Base-by-base conservation (phyloP, 2,329 filamentous ascomycete species). In the Sporothrix brunneoviolacea region DNA sequence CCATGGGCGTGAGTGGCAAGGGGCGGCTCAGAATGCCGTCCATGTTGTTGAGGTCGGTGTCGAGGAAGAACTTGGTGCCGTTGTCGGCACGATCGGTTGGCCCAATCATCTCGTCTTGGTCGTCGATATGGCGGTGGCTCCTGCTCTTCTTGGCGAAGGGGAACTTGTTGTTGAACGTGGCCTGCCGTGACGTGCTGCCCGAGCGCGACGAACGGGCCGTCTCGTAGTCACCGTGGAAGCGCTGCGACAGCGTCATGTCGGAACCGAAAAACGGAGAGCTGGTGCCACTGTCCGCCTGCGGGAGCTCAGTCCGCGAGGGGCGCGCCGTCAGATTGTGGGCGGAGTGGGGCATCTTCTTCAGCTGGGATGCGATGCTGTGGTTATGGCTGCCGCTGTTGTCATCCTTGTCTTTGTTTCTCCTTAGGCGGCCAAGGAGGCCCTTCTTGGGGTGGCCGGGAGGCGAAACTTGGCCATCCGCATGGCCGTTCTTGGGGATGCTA, bases 41-140 rank as follows among this genome's bases (percentile, higher is more conserved):
- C 88, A 98, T 93, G 59, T 95, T 82, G 51, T 82, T 82, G 42
- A 97, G 77, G 63, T 97, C 86, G 2, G 88, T 94, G 65, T 97
- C 91, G 22, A 97, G 79, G 60, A 80, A 79, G 68, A 85, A 95
- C 40, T 89, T 67, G 12, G 77, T 79, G 37, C 77, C 77, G 46
- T 50, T 71, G 42, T 63, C 61, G 18, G 67, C 60, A 59, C 75
- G 78, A 53, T 84, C 80, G 8, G 76, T 82, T 0, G 77, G 79
- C 3, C 77, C 79, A 55, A 79, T 80, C 19, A 71, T 73, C 63
- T 82, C 83, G 62, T 75, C 83, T 55, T 62, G 69, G 54, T 73
- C 80, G 55, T 82, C 77, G 18, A 69, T 65, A 6, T 64, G 62
- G 50, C 74, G 72, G 19, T 69, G 62, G 30, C 70, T 61, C 38